Evolutionary conservation across 441 rosid genomes (phyloP).

Genomic region (Capsella rubella): DNA sequence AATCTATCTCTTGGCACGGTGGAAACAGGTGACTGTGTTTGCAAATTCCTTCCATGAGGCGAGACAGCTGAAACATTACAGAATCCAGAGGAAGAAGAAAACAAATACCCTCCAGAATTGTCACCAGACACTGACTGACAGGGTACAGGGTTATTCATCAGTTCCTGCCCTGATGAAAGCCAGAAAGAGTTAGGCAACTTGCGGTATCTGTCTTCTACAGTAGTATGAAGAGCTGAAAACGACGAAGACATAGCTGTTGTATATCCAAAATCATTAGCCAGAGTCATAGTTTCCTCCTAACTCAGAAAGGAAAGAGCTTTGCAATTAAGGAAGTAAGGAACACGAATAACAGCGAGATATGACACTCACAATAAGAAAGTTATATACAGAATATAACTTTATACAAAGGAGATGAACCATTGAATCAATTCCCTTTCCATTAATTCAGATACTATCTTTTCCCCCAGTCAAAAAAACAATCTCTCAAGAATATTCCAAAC

Average conservation of each 20-base stretch:
- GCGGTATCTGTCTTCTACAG: constrained; percentile 48
- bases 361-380: constrained; percentile 14
- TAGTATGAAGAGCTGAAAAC: constrained; percentile 52
- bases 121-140: constrained; percentile 37
- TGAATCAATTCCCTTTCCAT: constrained; percentile 35
- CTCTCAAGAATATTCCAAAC: constrained; percentile 25
- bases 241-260: constrained; percentile 55
- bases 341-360: constrained; percentile 3
- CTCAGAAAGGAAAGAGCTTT: constrained; percentile 1
- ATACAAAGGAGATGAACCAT: constrained; percentile 28
- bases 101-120: constrained; percentile 30
- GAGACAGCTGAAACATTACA: constrained; percentile 66
- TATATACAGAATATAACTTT: constrained; percentile 34
- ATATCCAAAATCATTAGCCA: constrained; percentile 43
- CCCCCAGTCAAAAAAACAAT: constrained; percentile 18
- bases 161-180: constrained; percentile 54
- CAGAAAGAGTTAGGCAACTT: constrained; percentile 54
- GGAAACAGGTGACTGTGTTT: constrained; percentile 58
- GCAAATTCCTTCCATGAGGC: constrained; percentile 53
- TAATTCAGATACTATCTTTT: constrained; percentile 11
- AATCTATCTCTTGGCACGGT: constrained; percentile 53
- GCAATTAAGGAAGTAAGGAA: constrained; percentile 3
- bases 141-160: constrained; percentile 39
- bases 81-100: constrained; percentile 70
- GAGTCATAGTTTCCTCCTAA: constrained; percentile 28